Evolutionary conservation across 306 rosid genomes (phyloP).

Genomic region (Quercus rubra): DNA sequence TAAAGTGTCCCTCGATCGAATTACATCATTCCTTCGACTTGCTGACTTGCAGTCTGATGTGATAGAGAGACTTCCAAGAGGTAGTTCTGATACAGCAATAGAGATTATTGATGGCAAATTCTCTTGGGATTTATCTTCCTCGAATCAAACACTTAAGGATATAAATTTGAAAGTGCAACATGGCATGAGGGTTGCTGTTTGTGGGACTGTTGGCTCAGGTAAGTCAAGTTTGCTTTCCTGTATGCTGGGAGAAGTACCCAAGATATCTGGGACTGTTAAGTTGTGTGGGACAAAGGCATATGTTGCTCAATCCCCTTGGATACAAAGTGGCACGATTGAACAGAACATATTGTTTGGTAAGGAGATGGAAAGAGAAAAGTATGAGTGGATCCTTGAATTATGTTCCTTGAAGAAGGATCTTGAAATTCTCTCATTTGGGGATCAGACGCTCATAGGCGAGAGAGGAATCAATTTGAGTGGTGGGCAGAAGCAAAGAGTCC

Average conservation of each 20-base stretch:
- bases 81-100: background rate
- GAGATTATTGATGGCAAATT: background rate
- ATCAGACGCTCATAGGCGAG: constrained; percentile 54
- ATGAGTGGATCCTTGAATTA: constrained; percentile 43
- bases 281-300: background rate
- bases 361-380: constrained; percentile 44
- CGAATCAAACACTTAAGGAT: background rate
- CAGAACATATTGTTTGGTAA: constrained; percentile 32
- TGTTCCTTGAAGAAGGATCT: constrained; percentile 50
- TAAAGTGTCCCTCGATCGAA: constrained; percentile 7
- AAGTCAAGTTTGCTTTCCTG: constrained; percentile 17
- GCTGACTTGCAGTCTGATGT: background rate
- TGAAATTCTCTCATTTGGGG: constrained; percentile 45
- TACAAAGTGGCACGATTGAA: background rate
- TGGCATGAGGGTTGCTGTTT: background rate
- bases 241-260: background rate
- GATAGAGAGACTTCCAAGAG: background rate
- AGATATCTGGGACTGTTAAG: background rate
- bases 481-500: constrained; percentile 56
- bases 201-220: constrained; percentile 13
- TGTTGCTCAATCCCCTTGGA: background rate
- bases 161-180: background rate
- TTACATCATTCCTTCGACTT: background rate
- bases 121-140: background rate
- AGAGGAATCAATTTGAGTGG: constrained; percentile 62